Conservation (phyloP, 1,284 basidiomycete species). For the Moniliella sp. region DNA sequence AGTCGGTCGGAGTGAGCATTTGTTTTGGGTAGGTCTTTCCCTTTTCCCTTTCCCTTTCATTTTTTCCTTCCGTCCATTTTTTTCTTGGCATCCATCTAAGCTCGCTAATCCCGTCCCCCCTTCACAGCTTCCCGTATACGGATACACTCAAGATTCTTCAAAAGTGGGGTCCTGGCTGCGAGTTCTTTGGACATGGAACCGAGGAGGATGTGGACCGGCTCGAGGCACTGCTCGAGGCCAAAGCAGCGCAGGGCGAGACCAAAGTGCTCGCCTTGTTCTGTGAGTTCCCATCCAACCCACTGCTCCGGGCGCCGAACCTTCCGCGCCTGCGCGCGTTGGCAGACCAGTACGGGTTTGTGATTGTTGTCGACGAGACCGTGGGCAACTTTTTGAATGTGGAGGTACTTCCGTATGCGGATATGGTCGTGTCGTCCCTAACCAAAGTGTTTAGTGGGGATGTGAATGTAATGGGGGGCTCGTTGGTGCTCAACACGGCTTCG, state of each 20-base stretch:
- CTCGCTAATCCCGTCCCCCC: background rate
- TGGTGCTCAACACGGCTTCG: constrained; percentile 52
- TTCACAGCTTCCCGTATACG: constrained; percentile 56
- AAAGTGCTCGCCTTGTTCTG: constrained; percentile 41
- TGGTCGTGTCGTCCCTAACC: constrained; percentile 77
- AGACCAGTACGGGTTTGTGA: constrained; percentile 64
- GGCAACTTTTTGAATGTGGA: constrained; percentile 92
- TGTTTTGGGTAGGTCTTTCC: constrained; percentile 45
- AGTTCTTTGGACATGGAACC: constrained; percentile 66
- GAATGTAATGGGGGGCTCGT: constrained; percentile 78
- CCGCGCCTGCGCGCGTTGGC: constrained; percentile 57
- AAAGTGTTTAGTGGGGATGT: constrained; percentile 87
- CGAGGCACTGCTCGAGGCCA: constrained; percentile 42
- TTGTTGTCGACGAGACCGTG: constrained; percentile 84
- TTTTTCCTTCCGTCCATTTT: background rate
- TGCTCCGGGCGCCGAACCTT: constrained; percentile 63
- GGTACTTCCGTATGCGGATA: constrained; percentile 66
- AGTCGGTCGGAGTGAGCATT: constrained; percentile 51
- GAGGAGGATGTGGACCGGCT: constrained; percentile 55
- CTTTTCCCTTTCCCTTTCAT: background rate
- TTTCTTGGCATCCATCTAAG: background rate
- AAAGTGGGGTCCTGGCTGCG: constrained; percentile 87
- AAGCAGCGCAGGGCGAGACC: background rate
- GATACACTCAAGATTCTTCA: constrained; percentile 89
- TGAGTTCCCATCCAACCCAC: constrained; percentile 83